A percentile compares a stretch with the other conserved stretches of the same genome.
These are phyloP conservation scores for Hypoxylon cercidicola DNA, from an alignment of 495 filamentous ascomycete species.

Conservation along the genomic window DNA sequence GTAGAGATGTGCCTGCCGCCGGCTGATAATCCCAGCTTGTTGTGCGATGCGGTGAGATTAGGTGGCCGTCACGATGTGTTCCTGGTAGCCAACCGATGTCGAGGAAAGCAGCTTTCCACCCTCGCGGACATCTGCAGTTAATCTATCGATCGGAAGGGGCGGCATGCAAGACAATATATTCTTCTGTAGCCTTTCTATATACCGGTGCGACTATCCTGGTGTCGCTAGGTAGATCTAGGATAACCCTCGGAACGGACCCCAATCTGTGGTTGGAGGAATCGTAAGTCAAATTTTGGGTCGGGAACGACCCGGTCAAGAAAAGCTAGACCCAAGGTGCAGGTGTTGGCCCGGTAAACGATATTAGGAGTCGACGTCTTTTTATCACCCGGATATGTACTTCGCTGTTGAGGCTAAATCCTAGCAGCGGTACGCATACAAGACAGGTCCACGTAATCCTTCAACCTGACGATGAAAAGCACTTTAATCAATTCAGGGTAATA, in stretches of 20 bases:
- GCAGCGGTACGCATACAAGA: conserved; percentile 17
- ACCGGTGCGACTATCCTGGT: conserved; percentile 25
- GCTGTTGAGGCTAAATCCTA: conserved; percentile 39
- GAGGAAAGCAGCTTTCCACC: conserved; percentile 26
- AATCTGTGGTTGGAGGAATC: conserved; percentile 27
- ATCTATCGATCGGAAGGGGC: conserved; percentile 45
- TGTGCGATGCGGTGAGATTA: conserved; percentile 45
- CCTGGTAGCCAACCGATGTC: conserved; percentile 41
- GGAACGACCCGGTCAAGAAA: conserved; percentile 24
- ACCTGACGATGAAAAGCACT: conserved; percentile 17
- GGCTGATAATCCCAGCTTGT: conserved; percentile 17
- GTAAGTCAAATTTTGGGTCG: conserved; percentile 23
- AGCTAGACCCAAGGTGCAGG: conserved; percentile 20
- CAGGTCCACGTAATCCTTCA: conserved; percentile 26
- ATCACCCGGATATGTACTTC: conserved; percentile 43
- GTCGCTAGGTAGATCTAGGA: conserved; percentile 27
- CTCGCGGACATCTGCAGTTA: conserved; percentile 41
- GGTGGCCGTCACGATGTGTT: conserved; percentile 35
- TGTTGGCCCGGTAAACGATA: conserved; percentile 42
- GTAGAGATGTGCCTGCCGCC: conserved; percentile 23
- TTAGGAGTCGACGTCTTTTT: conserved; percentile 25
- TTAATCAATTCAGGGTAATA: conserved; percentile 34
- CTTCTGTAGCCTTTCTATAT: conserved; percentile 11
- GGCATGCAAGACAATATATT: conserved; percentile 40
- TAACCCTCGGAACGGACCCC: conserved; percentile 38